A percentile compares a stretch with the other conserved stretches of the same genome.
Conservation (phyloP, 2,329 filamentous ascomycete genomes). For the Botrytis porri region DNA sequence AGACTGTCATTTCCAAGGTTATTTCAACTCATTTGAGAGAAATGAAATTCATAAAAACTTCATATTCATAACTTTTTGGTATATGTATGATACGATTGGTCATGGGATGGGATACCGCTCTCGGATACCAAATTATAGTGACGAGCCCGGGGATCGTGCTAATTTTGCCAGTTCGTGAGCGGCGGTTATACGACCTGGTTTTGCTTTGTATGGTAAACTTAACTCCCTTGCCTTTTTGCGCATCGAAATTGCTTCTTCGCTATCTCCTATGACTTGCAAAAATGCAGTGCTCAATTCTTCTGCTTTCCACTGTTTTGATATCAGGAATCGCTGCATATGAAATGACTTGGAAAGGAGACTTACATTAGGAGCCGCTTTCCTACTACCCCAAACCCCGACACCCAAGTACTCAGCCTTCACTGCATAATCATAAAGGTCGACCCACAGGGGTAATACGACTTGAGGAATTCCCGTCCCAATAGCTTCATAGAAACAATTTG, state of each 20-base stretch:
- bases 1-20: neutral
- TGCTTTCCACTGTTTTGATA: neutral
- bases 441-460: conserved; percentile 45
- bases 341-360: neutral
- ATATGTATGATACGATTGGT: neutral
- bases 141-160: neutral
- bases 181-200: neutral
- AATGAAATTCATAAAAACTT: neutral
- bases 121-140: neutral
- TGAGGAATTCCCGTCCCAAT: conserved; percentile 45
- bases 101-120: neutral
- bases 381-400: conserved; percentile 39
- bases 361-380: neutral
- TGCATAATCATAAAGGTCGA: conserved; percentile 46
- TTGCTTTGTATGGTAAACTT: neutral
- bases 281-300: neutral
- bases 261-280: neutral
- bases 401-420: conserved; percentile 42
- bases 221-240: neutral
- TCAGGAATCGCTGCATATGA: neutral
- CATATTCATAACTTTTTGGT: neutral
- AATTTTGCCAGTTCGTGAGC: neutral
- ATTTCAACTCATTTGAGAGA: neutral
- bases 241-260: neutral
- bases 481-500: conserved; percentile 43